Conservation (phyloP, 192 early-diverging fungal genomes). For the Phycomyces nitens region DNA sequence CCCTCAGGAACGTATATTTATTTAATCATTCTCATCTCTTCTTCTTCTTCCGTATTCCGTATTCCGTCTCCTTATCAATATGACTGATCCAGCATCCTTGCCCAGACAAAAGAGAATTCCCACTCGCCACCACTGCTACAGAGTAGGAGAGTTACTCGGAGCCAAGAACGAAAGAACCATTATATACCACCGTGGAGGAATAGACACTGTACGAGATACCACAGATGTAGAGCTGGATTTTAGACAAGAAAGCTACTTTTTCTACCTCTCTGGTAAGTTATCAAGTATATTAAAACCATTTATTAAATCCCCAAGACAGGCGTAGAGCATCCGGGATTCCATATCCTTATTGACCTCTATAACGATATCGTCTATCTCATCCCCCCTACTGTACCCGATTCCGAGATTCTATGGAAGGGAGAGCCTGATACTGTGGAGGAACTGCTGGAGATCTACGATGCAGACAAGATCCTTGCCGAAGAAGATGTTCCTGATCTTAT, state of each 20-base stretch:
- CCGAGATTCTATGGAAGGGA: slow-evolving; percentile 85
- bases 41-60: not conserved
- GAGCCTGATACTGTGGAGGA: slow-evolving; percentile 56
- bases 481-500: slow-evolving; percentile 54
- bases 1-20: not conserved
- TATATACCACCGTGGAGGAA: slow-evolving; percentile 41
- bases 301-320: no score
- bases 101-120: not conserved
- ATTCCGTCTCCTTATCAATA: not conserved
- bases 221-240: slow-evolving; percentile 65
- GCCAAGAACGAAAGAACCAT: slow-evolving; percentile 5
- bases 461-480: slow-evolving; percentile 63
- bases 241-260: slow-evolving; percentile 86
- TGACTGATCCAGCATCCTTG: not conserved
- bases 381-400: slow-evolving; percentile 60
- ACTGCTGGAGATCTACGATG: slow-evolving; percentile 57
- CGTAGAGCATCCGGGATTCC: slow-evolving; percentile 71
- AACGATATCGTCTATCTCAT: slow-evolving; percentile 60
- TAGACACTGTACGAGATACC: slow-evolving; percentile 51
- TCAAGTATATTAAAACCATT: no score
- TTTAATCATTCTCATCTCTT: not conserved
- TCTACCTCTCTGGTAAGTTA: slow-evolving; percentile 70
- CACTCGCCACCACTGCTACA: slow-evolving; percentile 27
- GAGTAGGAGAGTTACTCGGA: slow-evolving; percentile 11
- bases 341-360: slow-evolving; percentile 67